Base-by-base conservation (phyloP, 75 land plant genomes). In the Adiantum capillusveneris region DNA sequence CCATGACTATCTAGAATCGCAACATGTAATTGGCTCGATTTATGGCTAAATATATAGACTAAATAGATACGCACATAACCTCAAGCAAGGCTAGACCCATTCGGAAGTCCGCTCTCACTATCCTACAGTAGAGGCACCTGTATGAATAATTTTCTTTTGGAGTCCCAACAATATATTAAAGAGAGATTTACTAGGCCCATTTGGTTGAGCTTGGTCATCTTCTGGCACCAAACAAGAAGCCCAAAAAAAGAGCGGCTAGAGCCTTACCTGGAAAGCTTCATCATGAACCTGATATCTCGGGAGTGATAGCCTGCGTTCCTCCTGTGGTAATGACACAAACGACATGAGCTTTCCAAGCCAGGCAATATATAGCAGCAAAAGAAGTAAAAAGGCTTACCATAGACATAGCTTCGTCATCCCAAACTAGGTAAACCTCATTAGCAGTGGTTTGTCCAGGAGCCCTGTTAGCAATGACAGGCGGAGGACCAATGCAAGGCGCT, bases 381-480 rank as follows among this genome's bases (percentile, higher is more conserved):
- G 2, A 29, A 29, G 25, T 26, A 55, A 56, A 5, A 52, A 30
- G 24, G 73, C 93, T 69, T 24, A 94, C 98, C 98, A 94, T 94
- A 41, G 98, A 89, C 90, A 94, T 77, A 20, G 84, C 83, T 58
- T 94, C 98, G 69, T 94, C 91, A 78, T 94, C 98, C 98, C 98
- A 94, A 53, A 94, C 88, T 44, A 94, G 69, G 60, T 94, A 94
- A 31, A 94, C 98, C 65, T 94, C 98, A 72, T 81, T 94, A 0
- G 77, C 43, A 7, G 75, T 60, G 16, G 80, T 73, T 31, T 81
- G 85, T 29, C 52, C 56, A 25, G 92, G 93, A 49, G 82, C 78
- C 62, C 78, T 88, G 53, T 88, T 88, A 9, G 97, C 69, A 55
- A 92, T 85, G 21, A 82, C 97, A 63, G 93, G 97, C 16, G 97